These are phyloP conservation scores for Tricholoma bakamatsutake DNA, from an alignment of 768 basidiomycete genomes.

Conservation along the genomic window DNA sequence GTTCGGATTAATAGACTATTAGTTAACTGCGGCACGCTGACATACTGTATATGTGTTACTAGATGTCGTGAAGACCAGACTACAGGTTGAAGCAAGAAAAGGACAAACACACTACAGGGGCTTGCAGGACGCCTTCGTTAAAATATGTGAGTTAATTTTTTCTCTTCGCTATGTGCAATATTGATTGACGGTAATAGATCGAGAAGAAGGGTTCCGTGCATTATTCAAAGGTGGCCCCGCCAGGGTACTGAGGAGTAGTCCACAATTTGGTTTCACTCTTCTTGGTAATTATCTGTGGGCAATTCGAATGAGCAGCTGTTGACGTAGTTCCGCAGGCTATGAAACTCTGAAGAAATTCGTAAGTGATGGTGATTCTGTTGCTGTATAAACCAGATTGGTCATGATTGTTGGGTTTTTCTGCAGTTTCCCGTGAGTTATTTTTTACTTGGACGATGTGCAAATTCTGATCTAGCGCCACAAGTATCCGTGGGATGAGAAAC, in stretches of 20 bases:
- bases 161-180: not conserved
- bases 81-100: slow-evolving; percentile 88
- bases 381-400: not conserved
- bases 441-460: slow-evolving; percentile 11
- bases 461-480: slow-evolving; percentile 27
- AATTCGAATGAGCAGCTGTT: slow-evolving; percentile 4
- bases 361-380: slow-evolving; percentile 18
- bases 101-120: slow-evolving; percentile 94
- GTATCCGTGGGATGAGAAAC: slow-evolving; percentile 80
- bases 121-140: slow-evolving; percentile 79
- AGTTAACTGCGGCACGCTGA: slow-evolving; percentile 8
- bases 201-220: slow-evolving; percentile 85
- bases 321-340: slow-evolving; percentile 27
- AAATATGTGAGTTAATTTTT: slow-evolving; percentile 61
- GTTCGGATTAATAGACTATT: slow-evolving; percentile 33
- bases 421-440: slow-evolving; percentile 43
- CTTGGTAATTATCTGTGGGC: slow-evolving; percentile 37
- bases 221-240: slow-evolving; percentile 92
- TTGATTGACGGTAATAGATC: slow-evolving; percentile 42
- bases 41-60: slow-evolving; percentile 9
- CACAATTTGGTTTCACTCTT: slow-evolving; percentile 92
- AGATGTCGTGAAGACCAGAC: slow-evolving; percentile 97
- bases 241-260: slow-evolving; percentile 81
- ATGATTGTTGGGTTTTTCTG: slow-evolving; percentile 13
- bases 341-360: slow-evolving; percentile 42